Percentiles rank a stretch among this genome's conserved stretches.
phyloP scores from a whole-genome alignment of 2,329 filamentous ascomycete species.

The Cladosporium sp. region DNA sequence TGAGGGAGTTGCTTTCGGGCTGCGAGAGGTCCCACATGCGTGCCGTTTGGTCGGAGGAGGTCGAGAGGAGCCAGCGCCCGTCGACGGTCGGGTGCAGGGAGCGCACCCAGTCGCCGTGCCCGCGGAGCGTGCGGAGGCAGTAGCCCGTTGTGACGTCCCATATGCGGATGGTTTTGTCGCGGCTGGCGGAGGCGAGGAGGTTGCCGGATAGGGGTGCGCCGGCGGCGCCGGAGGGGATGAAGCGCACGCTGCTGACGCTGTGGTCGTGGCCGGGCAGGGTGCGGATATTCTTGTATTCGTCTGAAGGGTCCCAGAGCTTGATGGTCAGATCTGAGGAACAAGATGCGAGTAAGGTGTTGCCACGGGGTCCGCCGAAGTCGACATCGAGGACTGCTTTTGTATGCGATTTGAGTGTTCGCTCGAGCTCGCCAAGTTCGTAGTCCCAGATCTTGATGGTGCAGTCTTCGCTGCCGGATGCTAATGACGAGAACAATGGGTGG shows the following conservation, averaged over 20 bases:
- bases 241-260: slow-evolving; percentile 80
- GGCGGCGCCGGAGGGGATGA: slow-evolving; percentile 75
- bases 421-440: slow-evolving; percentile 87
- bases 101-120: slow-evolving; percentile 86
- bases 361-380: slow-evolving; percentile 80
- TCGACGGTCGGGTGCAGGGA: slow-evolving; percentile 78
- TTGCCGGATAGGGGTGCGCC: slow-evolving; percentile 76
- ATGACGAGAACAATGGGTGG: slow-evolving; percentile 82
- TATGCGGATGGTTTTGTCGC: slow-evolving; percentile 77
- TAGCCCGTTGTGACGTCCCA: slow-evolving; percentile 94
- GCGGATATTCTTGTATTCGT: slow-evolving; percentile 92
- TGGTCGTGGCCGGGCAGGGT: slow-evolving; percentile 90
- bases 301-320: slow-evolving; percentile 87
- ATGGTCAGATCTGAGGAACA: slow-evolving; percentile 88
- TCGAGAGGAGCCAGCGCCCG: slow-evolving; percentile 74
- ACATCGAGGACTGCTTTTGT: slow-evolving; percentile 83
- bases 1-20: slow-evolving; percentile 55
- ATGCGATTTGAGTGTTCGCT: slow-evolving; percentile 85
- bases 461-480: slow-evolving; percentile 88
- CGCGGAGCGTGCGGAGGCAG: slow-evolving; percentile 81
- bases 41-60: slow-evolving; percentile 74
- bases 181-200: slow-evolving; percentile 75
- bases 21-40: slow-evolving; percentile 78
- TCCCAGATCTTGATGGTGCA: slow-evolving; percentile 96
- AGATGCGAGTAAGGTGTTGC: slow-evolving; percentile 70